Evolutionary conservation across 371 early-diverging fungal species (phyloP), one percentile per base, ranked within the genome.

Genomic region (Rhizomucor miehei): DNA sequence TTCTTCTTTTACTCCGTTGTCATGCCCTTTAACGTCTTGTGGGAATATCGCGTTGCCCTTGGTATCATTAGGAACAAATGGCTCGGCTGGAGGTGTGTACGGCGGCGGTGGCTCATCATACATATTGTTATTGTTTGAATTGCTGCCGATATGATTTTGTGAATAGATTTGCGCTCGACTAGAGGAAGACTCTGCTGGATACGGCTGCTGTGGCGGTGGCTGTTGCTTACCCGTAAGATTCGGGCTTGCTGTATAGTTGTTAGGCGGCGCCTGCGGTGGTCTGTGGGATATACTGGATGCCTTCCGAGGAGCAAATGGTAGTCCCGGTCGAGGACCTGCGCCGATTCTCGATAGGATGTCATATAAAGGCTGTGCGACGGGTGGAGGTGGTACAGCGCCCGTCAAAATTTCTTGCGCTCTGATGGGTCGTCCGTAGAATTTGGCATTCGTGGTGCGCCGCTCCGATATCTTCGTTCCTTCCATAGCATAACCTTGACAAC

Each of bases 381-480:
- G 44, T 4, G 70, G 63, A 16, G 62, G 60, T 12, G 64, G 48
- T 3, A 68, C 59, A 17, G 13, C 52, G 36, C 66, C 66, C 23
- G 63, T 66, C 39, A 74, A 48, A 17, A 74, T 68, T 10, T 74
- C 71, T 13, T 50, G 23, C 13, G 75, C 75, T n/a, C 51, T 35
- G 20, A 71, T 64, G 21, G 55, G 63, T 29, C 69, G 43, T 6
- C 71, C 71, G 44, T 74, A 74, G 51, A 66, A 74, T 0, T 66
- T 62, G 3, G 56, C 59, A 41, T 74, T 74, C 13, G 71, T 71
- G 17, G 60, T 63, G n/a, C 52, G 52, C 13, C 75, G 51, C 43
- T 74, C 75, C 1, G 75, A 68, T 6, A 74, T 59, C 36, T 66
- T 67, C 14, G 69, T 62, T 34, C 75, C 75, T 51, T 71, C 75